Base-by-base conservation (phyloP, 495 filamentous ascomycete species). In the Arthonia radiata region DNA sequence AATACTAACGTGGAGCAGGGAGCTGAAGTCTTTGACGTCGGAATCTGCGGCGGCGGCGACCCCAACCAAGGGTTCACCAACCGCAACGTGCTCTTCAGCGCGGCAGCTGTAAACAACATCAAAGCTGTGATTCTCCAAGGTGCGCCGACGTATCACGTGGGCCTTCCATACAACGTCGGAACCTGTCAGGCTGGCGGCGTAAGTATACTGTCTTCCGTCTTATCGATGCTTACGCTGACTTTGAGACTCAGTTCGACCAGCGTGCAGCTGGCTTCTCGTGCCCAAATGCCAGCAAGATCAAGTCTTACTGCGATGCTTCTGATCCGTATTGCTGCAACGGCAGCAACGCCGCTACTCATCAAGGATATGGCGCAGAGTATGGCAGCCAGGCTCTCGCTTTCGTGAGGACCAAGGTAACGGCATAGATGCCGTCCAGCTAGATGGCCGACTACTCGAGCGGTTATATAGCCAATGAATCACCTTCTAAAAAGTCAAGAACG, bases 331-430 rank as follows among this genome's bases (percentile, higher is more conserved):
- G 64, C 53, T 68, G 62, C 49, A 66, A 56, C 25, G 64, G 65
- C 28, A 67, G 44, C 42, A 46, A 68, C 35, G 50, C 49, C 4
- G 50, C 50, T 29, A 54, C 54, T 4, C 65, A 38, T 21, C 54
- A 67, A 41, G 53, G 56, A 7, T 71, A 71, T 77, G 82, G 28
- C 83, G 64, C 40, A 27, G 55, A 61, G 37, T 71, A 71, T 39
- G 64, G 64, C n/a, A 37, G 52, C 25, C 48, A 54, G 34, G 64
- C 64, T 5, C 37, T 68, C 4, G 34, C 46, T 5, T 71, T 71
- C 27, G 47, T 65, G 34, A 58, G 58, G 38, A 41, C 37, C 34
- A 58, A 59, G 32, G 28, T 66, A 24, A 14, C 15, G 32, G 6
- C 15, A 36, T 28, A 15, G 17, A 31, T 1, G 26, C 31, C 17